A percentile compares a stretch with the other conserved stretches of the same genome.
phyloP scores from a whole-genome alignment of 805 yeast species.

The Sugiyamaella floridensis region DNA sequence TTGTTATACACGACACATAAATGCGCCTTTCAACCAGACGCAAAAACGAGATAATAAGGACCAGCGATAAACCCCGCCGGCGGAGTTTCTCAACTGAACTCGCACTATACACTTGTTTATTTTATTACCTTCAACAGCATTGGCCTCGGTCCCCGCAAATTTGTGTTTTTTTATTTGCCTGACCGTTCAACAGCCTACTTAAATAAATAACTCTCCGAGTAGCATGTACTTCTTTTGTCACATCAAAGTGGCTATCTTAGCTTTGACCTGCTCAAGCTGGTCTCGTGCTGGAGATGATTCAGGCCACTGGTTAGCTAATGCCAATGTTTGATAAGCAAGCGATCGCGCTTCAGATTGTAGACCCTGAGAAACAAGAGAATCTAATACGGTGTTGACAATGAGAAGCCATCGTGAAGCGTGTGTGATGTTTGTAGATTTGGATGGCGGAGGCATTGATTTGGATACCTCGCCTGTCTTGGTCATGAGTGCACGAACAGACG shows the following conservation, averaged over 20 bases:
- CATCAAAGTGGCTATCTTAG: background rate
- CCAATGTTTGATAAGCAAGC: conserved; percentile 5
- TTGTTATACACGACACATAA: background rate
- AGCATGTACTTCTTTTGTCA: background rate
- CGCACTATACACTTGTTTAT: background rate
- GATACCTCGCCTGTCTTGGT: conserved; percentile 1
- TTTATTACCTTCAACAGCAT: background rate
- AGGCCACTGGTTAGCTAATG: conserved; percentile 1
- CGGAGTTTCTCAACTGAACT: background rate
- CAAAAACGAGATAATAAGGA: background rate
- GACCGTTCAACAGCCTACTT: background rate
- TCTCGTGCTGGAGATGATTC: background rate
- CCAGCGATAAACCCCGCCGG: background rate
- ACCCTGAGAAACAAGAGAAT: conserved; percentile 1
- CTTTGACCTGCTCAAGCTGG: background rate
- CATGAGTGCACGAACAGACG: background rate
- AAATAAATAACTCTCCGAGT: background rate
- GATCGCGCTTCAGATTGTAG: conserved; percentile 3
- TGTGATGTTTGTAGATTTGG: conserved; percentile 4
- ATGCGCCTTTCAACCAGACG: background rate
- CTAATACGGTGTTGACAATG: background rate
- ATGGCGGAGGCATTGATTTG: background rate
- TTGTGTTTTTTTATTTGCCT: too few species aligned
- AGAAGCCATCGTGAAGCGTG: background rate
- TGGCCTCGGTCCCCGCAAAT: background rate